Evolutionary conservation across 257 asterid genomes (phyloP), one percentile per base, ranked within the genome.

Genomic region (Perilla frutescens): DNA sequence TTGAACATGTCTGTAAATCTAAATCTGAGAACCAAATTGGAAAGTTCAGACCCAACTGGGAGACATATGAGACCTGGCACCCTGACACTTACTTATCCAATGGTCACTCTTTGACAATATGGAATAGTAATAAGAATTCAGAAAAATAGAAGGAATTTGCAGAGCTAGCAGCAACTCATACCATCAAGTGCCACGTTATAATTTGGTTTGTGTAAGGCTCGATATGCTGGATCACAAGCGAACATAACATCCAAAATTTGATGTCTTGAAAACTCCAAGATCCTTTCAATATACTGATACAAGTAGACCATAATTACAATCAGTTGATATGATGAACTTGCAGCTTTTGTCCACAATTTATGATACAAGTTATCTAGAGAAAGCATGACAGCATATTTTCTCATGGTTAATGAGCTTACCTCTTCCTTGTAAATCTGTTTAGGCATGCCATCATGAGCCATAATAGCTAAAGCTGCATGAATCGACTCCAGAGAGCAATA

Each of bases 401-500:
- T 54, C 66, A 55, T 14, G 43, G 64, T 65, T 51, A 54, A 73
- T 40, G 77, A 61, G 62, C 66, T 77, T 79, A 90, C 99, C 93
- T 95, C 99, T 82, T 95, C 99, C 67, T 90, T 90, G 76, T 95
- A 95, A 41, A 95, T 85, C 84, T 86, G 96, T 81, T 95, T 95
- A 65, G 99, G 94, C 99, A 95, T 87, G 81, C 85, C 96, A 77
- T 73, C 84, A 81, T 81, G 81, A 71, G 92, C 89, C 94, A 95
- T 85, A 78, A 95, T 84, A 64, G 90, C 93, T 78, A 95, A 88
- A 83, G 98, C 88, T 62, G 96, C 99, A 81, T 87, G 98, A 83
- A 90, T 89, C 2, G 98, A 87, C 86, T 95, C 99, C 88, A 95
- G 77, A 62, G 98, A 89, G 59, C 94, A 83, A 81, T 74, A 87